Base-by-base conservation (phyloP, 2,329 filamentous ascomycete species). In the Fusarium denticulatum region DNA sequence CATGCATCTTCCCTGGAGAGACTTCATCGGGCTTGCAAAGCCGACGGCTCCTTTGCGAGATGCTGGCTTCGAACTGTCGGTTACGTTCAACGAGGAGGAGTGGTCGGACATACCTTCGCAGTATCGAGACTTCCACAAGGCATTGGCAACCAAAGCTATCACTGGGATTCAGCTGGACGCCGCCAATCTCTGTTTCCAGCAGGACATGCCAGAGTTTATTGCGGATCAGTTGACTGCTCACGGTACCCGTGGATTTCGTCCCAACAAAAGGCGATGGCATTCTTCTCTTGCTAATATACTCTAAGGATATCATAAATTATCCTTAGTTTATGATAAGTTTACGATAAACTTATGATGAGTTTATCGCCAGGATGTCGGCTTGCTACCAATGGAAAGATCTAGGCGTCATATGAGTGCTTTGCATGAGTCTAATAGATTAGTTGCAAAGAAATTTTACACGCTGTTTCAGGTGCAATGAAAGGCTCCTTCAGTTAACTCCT, bases 351-450 rank as follows among this genome's bases (percentile, higher is more conserved):
- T 37, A 37, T 20, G 16, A 20, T 37, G 16, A 37, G 16, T 11
- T 6, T 20, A 50, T 50, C 47, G 12, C n/a, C 12, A 20, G 14
- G 13, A 26, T 37, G 14, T 28, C 7, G 7, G 20, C 6, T 37
- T 9, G 3, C 18, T 3, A n/a, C 20, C 5, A 20, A 14, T 14
- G 10, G 10, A 9, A 37, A 9, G 12, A 4, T 22, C 3, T 26
- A 9, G n/a, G 5, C 18, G 5, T 5, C 11, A 40, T n/a, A 26
- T 32, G 9, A 22, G 12, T 32, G 3, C 39, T 7, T 56, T 12
- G 3, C 22, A 11, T 15, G 7, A 32, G 45, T n/a, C 45, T 47
- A 3, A 12, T 20, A 22, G 39, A n/a, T 37, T 5, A 16, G 7
- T 40, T 12, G 15, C 9, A 16, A 11, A 16, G 2, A 34, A 6